Evolutionary conservation across 345 rosid species (phyloP).

Genomic region (Chamaenerion angustifolium): DNA sequence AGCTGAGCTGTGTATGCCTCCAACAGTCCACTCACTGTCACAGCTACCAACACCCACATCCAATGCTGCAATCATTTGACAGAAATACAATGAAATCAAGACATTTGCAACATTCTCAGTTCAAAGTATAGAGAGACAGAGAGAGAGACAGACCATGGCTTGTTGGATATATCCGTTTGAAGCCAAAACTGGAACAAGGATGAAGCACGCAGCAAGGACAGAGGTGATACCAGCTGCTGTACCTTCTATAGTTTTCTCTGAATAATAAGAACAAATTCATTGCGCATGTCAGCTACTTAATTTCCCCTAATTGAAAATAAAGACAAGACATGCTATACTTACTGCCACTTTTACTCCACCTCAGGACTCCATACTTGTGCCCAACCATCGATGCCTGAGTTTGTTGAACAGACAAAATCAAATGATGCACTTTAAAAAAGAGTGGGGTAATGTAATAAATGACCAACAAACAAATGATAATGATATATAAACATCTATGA

Average conservation of each 20-base stretch:
- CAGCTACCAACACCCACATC: constrained; percentile 68
- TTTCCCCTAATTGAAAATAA: too few relatives aligned
- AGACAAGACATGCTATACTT: constrained; percentile 10
- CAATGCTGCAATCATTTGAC: constrained; percentile 45
- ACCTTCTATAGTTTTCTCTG: constrained; percentile 95
- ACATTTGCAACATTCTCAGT: not conserved
- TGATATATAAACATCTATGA: not conserved
- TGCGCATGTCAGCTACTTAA: constrained; percentile 10
- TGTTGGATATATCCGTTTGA: constrained; percentile 67
- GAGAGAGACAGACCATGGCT: constrained; percentile 31
- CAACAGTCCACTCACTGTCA: constrained; percentile 65
- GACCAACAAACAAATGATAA: too few relatives aligned
- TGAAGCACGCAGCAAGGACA: constrained; percentile 61
- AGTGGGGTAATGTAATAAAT: too few relatives aligned
- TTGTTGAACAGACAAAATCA: too few relatives aligned
- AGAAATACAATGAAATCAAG: too few relatives aligned
- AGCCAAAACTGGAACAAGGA: constrained; percentile 71
- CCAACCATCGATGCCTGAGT: constrained; percentile 93
- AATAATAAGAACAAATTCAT: not conserved
- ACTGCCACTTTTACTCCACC: constrained; percentile 96
- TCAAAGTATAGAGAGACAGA: not conserved
- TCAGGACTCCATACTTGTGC: constrained; percentile 80
- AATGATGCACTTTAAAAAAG: too few relatives aligned
- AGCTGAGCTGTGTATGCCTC: constrained; percentile 94
- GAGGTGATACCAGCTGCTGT: constrained; percentile 95